These are phyloP conservation scores for Acacia confusa DNA, from an alignment of 306 rosid genomes.

Conservation along the genomic window DNA sequence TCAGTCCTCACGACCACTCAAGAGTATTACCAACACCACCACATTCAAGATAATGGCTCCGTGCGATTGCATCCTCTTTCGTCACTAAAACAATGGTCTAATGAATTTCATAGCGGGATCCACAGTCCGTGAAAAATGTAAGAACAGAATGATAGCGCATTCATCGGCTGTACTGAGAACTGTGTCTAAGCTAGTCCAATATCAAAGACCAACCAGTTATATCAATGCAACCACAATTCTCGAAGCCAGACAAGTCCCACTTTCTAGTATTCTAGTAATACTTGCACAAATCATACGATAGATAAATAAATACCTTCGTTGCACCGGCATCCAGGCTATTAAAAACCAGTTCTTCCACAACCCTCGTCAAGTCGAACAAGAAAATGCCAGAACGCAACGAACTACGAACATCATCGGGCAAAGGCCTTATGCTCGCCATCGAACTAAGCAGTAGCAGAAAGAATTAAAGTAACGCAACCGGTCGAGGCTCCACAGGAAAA, in stretches of 20 bases:
- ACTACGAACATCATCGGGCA: constrained; percentile 61
- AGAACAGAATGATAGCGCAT: not conserved
- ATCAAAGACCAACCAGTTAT: not conserved
- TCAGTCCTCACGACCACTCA: not conserved
- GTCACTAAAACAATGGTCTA: too few species aligned
- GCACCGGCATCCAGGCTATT: constrained; percentile 80
- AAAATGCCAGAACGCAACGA: constrained; percentile 70
- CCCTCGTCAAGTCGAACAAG: constrained; percentile 62
- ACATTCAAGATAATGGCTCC: not conserved
- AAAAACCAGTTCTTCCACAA: constrained; percentile 85
- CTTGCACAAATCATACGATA: not conserved
- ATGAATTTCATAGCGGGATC: not conserved
- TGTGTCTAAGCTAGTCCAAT: not conserved
- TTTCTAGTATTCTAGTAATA: not conserved
- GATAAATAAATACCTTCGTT: constrained; percentile 46
- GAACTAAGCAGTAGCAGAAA: constrained; percentile 34
- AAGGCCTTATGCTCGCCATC: constrained; percentile 58
- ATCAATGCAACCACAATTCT: not conserved
- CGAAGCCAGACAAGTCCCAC: constrained; percentile 24
- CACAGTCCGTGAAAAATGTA: not conserved
- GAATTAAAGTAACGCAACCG: not conserved
- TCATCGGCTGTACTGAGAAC: not conserved
- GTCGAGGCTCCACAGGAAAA: not conserved
- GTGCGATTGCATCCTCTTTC: not conserved
- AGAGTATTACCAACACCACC: not conserved